These are phyloP conservation scores for Betula pendula DNA, from an alignment of 306 rosid genomes.

Conservation along the genomic window DNA sequence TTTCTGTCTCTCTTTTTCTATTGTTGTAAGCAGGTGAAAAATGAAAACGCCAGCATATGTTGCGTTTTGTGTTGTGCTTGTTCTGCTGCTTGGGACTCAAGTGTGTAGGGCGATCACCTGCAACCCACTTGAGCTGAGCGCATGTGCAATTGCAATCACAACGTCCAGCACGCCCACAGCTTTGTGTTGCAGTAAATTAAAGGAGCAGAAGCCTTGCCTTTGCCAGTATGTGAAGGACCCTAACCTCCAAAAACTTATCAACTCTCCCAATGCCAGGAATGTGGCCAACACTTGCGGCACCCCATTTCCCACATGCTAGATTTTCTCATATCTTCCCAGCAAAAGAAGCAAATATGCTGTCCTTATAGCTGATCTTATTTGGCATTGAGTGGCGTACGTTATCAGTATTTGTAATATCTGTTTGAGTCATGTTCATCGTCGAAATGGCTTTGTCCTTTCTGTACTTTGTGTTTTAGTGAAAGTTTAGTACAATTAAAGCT, in stretches of 20 bases:
- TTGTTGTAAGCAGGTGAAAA: not conserved
- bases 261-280: conserved; percentile 56
- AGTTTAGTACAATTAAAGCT: not conserved
- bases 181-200: conserved; percentile 47
- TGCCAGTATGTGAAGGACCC: conserved; percentile 57
- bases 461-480: not conserved
- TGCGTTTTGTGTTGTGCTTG: conserved; percentile 25
- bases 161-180: conserved; percentile 38
- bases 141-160: conserved; percentile 49
- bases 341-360: too few relatives aligned
- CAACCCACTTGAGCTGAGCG: conserved; percentile 44
- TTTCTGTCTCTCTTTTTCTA: not conserved
- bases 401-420: not conserved
- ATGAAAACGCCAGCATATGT: conserved; percentile 35
- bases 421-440: too few relatives aligned
- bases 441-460: too few relatives aligned
- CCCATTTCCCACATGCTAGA: conserved; percentile 49
- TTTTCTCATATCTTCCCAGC: not conserved
- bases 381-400: not conserved
- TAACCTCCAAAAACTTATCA: conserved; percentile 49
- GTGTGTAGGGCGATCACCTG: conserved; percentile 42
- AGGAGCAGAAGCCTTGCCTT: conserved; percentile 60
- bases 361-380: not conserved
- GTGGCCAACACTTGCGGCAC: conserved; percentile 48
- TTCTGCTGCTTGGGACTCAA: conserved; percentile 13